Conservation (phyloP, 2,329 filamentous ascomycete genomes). For the Xylariales sp. region DNA sequence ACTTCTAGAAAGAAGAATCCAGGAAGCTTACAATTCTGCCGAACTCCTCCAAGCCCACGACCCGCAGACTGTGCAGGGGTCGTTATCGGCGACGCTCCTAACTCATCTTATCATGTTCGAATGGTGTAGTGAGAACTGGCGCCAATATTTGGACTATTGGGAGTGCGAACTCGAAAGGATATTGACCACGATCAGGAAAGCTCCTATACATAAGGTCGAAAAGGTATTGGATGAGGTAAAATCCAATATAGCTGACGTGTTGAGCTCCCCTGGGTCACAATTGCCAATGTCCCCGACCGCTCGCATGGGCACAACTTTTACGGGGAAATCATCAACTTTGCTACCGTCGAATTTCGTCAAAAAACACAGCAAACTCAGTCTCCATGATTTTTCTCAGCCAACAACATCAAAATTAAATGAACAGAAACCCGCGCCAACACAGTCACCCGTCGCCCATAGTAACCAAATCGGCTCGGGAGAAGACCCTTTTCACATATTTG, state of each 20-base stretch:
- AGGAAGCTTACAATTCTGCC: constrained; percentile 6
- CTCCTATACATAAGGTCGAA: constrained; percentile 7
- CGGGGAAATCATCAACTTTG: not conserved
- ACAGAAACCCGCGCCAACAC: not conserved
- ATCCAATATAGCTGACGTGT: not conserved
- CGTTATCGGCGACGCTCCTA: constrained; percentile 2
- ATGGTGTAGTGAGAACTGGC: constrained; percentile 27
- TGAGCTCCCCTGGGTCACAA: not conserved
- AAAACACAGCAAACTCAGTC: not conserved
- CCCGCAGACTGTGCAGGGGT: not conserved
- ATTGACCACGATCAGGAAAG: constrained; percentile 6
- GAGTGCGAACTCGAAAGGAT: constrained; percentile 10
- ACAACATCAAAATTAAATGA: not conserved
- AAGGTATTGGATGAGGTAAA: constrained; percentile 9
- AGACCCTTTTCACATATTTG: constrained; percentile 10
- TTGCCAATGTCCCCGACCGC: not conserved
- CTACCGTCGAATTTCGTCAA: not conserved
- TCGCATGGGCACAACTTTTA: not conserved
- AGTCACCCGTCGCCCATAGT: not conserved
- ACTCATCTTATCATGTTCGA: constrained; percentile 27
- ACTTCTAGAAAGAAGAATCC: not conserved
- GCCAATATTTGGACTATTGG: constrained; percentile 21
- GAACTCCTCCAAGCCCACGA: not conserved
- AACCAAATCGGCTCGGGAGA: not conserved
- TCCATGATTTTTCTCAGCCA: not conserved